Conservation (phyloP, 768 basidiomycete genomes). For the Tylopilus sp. region DNA sequence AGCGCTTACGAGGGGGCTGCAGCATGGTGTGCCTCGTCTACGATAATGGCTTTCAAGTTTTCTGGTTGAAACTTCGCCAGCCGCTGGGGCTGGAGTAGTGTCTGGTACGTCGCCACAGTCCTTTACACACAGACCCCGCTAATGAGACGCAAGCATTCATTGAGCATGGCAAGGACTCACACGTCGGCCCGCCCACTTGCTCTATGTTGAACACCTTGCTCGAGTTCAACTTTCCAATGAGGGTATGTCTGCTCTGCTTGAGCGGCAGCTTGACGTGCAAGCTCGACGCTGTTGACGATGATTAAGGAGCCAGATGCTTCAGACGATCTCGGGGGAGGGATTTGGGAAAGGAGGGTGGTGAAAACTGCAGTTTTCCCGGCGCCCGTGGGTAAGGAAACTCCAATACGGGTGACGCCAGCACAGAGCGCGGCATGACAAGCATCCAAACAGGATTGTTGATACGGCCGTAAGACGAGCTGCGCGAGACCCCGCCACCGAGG, state of each 20-base stretch:
- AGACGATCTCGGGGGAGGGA: conserved; percentile 43
- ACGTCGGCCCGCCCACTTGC: conserved; percentile 84
- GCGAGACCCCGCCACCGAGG: conserved; percentile 7
- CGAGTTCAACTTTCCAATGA: conserved; percentile 81
- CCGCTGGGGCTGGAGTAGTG: conserved; percentile 59
- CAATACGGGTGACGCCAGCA: conserved; percentile 69
- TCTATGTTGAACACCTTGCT: conserved; percentile 74
- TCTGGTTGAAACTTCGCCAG: conserved; percentile 73
- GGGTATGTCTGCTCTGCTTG: conserved; percentile 69
- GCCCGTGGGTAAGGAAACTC: conserved; percentile 83
- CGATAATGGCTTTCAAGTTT: conserved; percentile 68
- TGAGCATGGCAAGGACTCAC: conserved; percentile 36
- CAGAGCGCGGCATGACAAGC: conserved; percentile 72
- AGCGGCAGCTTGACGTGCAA: conserved; percentile 80
- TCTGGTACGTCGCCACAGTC: conserved; percentile 89
- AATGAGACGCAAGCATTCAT: background rate
- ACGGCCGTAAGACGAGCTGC: conserved; percentile 62
- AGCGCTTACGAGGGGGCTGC: conserved; percentile 82
- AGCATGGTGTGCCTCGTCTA: conserved; percentile 96
- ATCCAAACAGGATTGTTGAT: conserved; percentile 78
- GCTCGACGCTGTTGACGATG: conserved; percentile 86
- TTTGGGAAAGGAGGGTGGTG: conserved; percentile 69
- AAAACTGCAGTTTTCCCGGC: conserved; percentile 92
- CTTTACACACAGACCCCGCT: conserved; percentile 33
- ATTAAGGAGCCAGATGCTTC: conserved; percentile 64